A percentile compares a stretch with the other conserved stretches of the same genome.
These are phyloP conservation scores for Hirsutella minnesotensis DNA, from an alignment of 2,329 filamentous ascomycete genomes.

Conservation along the genomic window DNA sequence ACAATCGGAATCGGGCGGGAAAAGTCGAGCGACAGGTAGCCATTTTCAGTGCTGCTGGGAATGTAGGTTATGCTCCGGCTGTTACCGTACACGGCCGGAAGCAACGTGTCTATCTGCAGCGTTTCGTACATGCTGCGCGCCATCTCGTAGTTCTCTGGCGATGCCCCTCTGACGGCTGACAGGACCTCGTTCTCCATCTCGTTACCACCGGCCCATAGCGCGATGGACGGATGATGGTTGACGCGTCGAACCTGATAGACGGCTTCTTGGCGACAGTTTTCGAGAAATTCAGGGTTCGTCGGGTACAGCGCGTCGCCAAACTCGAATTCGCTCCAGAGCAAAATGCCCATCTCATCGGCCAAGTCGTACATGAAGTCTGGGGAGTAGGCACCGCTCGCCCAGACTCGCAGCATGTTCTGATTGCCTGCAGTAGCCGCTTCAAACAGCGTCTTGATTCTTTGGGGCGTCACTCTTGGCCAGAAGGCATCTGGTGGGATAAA, in stretches of 20 bases:
- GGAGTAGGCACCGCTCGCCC: conserved; percentile 47
- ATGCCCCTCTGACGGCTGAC: conserved; percentile 19
- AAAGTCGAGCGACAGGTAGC: conserved; percentile 42
- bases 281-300: conserved; percentile 37
- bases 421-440: conserved; percentile 40
- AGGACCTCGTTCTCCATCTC: conserved; percentile 48
- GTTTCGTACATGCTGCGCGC: conserved; percentile 39
- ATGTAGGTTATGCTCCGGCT: conserved; percentile 48
- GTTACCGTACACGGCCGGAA: conserved; percentile 45
- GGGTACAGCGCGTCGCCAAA: conserved; percentile 51
- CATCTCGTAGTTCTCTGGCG: conserved; percentile 25
- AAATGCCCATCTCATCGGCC: conserved; percentile 47
- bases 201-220: conserved; percentile 44
- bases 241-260: conserved; percentile 48
- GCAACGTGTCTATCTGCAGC: conserved; percentile 41
- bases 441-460: conserved; percentile 33
- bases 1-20: conserved; percentile 38
- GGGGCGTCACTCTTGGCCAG: conserved; percentile 34
- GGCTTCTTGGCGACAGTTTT: conserved; percentile 43
- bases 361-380: conserved; percentile 52
- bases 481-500: conserved; percentile 10
- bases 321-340: conserved; percentile 53
- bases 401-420: conserved; percentile 53
- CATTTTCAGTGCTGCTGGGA: conserved; percentile 47
- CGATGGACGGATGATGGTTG: conserved; percentile 47